phyloP scores from a whole-genome alignment of 2,329 filamentous ascomycete species.

The Colletotrichum tabaci region DNA sequence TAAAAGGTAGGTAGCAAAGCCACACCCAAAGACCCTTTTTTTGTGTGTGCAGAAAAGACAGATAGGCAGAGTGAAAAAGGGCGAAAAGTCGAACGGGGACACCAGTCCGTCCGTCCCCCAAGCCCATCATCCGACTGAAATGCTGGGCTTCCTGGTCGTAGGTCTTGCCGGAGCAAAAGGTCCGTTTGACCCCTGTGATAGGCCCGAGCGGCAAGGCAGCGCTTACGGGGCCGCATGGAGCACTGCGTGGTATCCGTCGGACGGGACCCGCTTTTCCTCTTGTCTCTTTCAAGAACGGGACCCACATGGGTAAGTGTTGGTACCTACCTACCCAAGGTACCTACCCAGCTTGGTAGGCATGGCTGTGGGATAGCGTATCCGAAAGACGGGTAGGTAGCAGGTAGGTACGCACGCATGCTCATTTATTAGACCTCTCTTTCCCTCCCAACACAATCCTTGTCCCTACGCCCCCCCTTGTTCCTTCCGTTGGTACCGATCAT shows the following conservation, averaged over 20 bases:
- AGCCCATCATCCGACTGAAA: constrained; percentile 7
- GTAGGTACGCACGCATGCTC: too few species aligned
- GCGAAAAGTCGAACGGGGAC: constrained; percentile 19
- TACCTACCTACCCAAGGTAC: background rate
- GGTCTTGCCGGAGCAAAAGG: constrained; percentile 42
- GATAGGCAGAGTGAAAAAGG: constrained; percentile 1
- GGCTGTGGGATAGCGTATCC: too few species aligned
- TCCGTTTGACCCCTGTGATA: constrained; percentile 36
- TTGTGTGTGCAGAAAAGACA: background rate
- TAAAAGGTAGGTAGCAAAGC: constrained; percentile 15
- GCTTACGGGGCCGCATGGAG: constrained; percentile 40
- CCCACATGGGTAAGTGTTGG: constrained; percentile 8
- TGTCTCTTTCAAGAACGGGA: constrained; percentile 3
- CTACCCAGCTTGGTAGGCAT: too few species aligned
- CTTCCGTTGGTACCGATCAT: background rate
- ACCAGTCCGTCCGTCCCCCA: constrained; percentile 5
- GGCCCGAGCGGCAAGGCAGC: constrained; percentile 39
- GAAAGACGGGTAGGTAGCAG: too few species aligned
- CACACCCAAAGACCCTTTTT: constrained; percentile 17
- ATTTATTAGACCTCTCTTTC: background rate
- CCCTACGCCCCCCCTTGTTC: background rate
- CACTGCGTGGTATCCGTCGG: constrained; percentile 18
- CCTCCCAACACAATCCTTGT: background rate
- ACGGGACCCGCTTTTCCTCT: constrained; percentile 28
- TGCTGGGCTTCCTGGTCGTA: constrained; percentile 2